Base-by-base conservation (phyloP, 2,329 filamentous ascomycete species). In the Penicillium sp. region DNA sequence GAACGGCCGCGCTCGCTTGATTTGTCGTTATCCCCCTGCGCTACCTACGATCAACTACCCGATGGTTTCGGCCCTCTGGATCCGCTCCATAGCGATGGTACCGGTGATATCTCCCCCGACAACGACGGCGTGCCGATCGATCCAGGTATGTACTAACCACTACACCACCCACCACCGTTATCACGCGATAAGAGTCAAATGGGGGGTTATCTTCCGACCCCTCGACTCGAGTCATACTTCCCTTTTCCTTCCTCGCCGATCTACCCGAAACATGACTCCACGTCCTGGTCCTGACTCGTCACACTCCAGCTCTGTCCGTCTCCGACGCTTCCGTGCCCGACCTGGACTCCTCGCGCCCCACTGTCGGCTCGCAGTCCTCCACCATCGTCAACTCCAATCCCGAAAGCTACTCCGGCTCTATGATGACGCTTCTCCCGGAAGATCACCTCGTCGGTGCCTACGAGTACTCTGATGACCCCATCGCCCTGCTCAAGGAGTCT, bases 21-120 rank as follows among this genome's bases (percentile, higher is more conserved):
- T 43, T 62, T 75, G 7, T 71, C 76, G 10, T 61, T 79, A 14
- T 79, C 76, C 34, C 78, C 78, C 11, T 74, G 68, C 57, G 67
- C 72, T 52, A 72, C 73, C 5, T 55, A 66, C 67, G 49, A 69
- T 63, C 59, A 58, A 64, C 60, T 54, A 15, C 22, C 39, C 3
- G 49, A 34, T n/a, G 22, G 35, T 38, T 12, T 52, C 69, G 59
- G 49, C 35, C 59, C 58, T 64, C 66, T 60, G 48, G 65, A 64
- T 31, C 50, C 50, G 37, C 50, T 34, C 28, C 66, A 45, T 22
- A n/a, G 64, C 25, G 65, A 64, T 37, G 64, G 67, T 25, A 69
- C 69, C 37, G 60, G 65, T 54, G 63, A 70, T 17, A 48, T 65
- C 14, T 60, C 62, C 2, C 62, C 60, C 49, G 65, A 66, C 61